Base-by-base conservation (phyloP, 192 early-diverging fungal genomes). In the Ambispora gerdemannii region DNA sequence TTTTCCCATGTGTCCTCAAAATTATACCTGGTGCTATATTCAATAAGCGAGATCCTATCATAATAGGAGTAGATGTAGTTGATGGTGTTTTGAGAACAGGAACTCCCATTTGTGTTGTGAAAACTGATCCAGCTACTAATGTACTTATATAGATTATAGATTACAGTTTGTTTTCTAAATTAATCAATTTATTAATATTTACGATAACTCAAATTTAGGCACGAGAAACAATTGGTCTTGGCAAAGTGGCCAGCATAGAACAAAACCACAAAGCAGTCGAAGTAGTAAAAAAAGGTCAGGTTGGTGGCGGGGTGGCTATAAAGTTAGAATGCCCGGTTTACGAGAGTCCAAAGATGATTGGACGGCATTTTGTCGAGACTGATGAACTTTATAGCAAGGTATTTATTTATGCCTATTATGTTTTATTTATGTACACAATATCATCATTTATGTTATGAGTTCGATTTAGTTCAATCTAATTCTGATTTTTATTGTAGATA, bases 1-100 rank as follows among this genome's bases (percentile, higher is more conserved):
- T 99, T n/a, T 99, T 96, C 89, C 97, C 97, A n/a, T 94, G 92
- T 78, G 75, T 93, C 28, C 73, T 98, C 50, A 84, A 86, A 70
- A 96, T 98, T 81, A 86, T 97, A 22, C 89, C 91, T 20, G 90
- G 89, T 20, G 89, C 88, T 15, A 86, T 95, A n/a, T 92, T 98
- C 80, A 97, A 97, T 78, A 95, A 95, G 82, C 87, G 91, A 70
- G 86, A 93, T 49, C 97, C 97, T 53, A 92, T 99, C 70, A 87
- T 98, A 63, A 84, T 99, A 58, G 97, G 96, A 75, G 89, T 93
- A 19, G 97, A 99, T 78, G 91, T 98, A n/a, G 53, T 91, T 15
- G 96, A 97, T 75, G 97, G 97, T 50, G 80, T 83, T 63, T 83
- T 99, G 72, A 89, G 91, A 58, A 68, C 86, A 3, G 95, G 94